Percentiles rank a stretch among this genome's conserved stretches.
Conservation (phyloP, 2,329 filamentous ascomycete genomes). For the Dryadomyces quercus-mongolicae region DNA sequence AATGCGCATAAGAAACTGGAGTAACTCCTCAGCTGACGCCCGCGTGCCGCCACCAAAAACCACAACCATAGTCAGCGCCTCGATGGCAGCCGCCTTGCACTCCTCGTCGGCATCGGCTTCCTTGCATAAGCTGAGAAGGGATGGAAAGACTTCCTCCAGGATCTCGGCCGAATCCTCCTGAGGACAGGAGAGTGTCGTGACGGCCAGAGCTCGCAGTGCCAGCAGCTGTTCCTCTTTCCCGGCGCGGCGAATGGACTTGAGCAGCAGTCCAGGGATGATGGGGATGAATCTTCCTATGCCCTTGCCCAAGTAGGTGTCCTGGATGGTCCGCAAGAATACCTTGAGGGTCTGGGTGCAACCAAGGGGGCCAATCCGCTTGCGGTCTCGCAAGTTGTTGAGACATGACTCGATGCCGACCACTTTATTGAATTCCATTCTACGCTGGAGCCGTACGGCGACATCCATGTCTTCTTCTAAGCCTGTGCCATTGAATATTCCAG, state of each 20-base stretch:
- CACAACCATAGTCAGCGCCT: slow-evolving; percentile 57
- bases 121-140: slow-evolving; percentile 50
- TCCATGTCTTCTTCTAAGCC: slow-evolving; percentile 25
- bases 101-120: slow-evolving; percentile 53
- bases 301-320: slow-evolving; percentile 53
- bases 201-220: slow-evolving; percentile 59
- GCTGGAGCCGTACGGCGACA: slow-evolving; percentile 26
- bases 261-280: slow-evolving; percentile 53
- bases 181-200: slow-evolving; percentile 56
- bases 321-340: slow-evolving; percentile 52
- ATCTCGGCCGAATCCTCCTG: slow-evolving; percentile 38
- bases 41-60: slow-evolving; percentile 64
- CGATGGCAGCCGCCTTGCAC: slow-evolving; percentile 60
- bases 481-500: slow-evolving; percentile 44
- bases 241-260: slow-evolving; percentile 58
- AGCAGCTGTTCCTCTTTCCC: slow-evolving; percentile 56
- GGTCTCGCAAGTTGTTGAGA: slow-evolving; percentile 57
- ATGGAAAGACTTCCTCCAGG: slow-evolving; percentile 47
- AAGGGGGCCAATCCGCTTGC: slow-evolving; percentile 66
- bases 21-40: slow-evolving; percentile 56
- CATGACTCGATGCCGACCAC: slow-evolving; percentile 45
- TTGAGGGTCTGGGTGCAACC: slow-evolving; percentile 54
- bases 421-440: slow-evolving; percentile 18
- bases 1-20: slow-evolving; percentile 67
- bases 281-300: slow-evolving; percentile 45